Evolutionary conservation across 176 grass and related monocot genomes (phyloP).

Genomic region (Musa acuminata): DNA sequence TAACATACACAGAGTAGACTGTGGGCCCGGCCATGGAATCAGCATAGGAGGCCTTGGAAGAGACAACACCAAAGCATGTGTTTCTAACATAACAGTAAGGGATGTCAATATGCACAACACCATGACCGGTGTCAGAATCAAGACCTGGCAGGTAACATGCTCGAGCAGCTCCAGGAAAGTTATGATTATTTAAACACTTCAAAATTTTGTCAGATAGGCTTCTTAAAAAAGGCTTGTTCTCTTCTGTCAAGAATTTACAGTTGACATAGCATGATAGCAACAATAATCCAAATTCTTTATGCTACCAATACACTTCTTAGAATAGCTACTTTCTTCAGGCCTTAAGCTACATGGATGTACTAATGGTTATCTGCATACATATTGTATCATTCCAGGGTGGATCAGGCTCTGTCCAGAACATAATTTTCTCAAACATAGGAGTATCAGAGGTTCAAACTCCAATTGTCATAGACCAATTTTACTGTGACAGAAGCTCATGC

Average conservation of each 20-base stretch:
- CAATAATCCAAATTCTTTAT: neutral
- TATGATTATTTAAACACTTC: neutral
- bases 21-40: conserved; percentile 95
- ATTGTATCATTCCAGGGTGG: neutral
- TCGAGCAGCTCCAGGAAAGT: neutral
- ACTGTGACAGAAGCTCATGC: conserved; percentile 3
- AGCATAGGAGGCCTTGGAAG: conserved; percentile 89
- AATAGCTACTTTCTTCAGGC: neutral
- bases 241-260: neutral
- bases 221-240: neutral
- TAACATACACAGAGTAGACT: conserved; percentile 83
- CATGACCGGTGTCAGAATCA: conserved; percentile 88
- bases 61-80: conserved; percentile 95
- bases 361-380: neutral
- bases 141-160: conserved; percentile 89
- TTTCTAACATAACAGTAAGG: conserved; percentile 89
- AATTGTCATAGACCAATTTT: conserved; percentile 6
- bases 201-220: neutral
- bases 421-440: neutral
- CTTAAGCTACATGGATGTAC: neutral
- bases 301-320: neutral
- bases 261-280: neutral
- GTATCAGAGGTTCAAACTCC: conserved; percentile 1
- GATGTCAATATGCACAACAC: conserved; percentile 82
- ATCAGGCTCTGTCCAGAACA: conserved; percentile 4